Conservation (phyloP, 768 basidiomycete species). For the Auricularia sp. region DNA sequence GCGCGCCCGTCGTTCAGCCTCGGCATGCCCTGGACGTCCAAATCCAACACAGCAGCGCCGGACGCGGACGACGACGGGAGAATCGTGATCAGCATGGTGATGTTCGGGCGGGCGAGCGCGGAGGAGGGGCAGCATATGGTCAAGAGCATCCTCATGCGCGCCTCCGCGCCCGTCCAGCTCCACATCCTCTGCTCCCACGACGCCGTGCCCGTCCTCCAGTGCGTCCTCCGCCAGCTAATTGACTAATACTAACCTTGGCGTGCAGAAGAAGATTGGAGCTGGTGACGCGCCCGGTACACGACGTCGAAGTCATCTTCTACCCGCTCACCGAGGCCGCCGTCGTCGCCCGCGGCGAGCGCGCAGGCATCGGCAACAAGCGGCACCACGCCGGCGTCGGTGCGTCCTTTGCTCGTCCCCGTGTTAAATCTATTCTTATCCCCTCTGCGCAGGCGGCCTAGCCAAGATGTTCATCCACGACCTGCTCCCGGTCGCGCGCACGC, state of each 20-base stretch:
- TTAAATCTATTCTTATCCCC: neutral
- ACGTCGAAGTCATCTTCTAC: conserved; percentile 10
- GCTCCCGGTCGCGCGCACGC: neutral
- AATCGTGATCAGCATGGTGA: neutral
- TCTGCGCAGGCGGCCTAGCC: conserved; percentile 2
- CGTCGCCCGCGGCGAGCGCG: conserved; percentile 7
- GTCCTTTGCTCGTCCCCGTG: neutral
- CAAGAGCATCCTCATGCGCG: conserved; percentile 13
- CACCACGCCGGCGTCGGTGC: conserved; percentile 2
- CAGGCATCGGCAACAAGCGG: conserved; percentile 9
- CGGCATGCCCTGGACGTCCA: no score
- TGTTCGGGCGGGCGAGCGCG: neutral
- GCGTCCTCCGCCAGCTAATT: neutral
- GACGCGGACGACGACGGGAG: neutral
- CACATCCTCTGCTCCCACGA: conserved; percentile 13
- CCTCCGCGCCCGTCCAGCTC: conserved; percentile 10
- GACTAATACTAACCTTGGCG: neutral
- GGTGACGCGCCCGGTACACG: conserved; percentile 9
- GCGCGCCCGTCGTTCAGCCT: no score
- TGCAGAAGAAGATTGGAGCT: conserved; percentile 6
- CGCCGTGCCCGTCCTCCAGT: conserved; percentile 10
- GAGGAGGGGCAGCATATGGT: conserved; percentile 3
- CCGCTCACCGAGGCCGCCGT: conserved; percentile 6
- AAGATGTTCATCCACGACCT: conserved; percentile 15
- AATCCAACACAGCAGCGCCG: no score